Evolutionary conservation across 2,329 filamentous ascomycete genomes (phyloP), one percentile per base, ranked within the genome.

Genomic region (Mycosphaerella sp.): DNA sequence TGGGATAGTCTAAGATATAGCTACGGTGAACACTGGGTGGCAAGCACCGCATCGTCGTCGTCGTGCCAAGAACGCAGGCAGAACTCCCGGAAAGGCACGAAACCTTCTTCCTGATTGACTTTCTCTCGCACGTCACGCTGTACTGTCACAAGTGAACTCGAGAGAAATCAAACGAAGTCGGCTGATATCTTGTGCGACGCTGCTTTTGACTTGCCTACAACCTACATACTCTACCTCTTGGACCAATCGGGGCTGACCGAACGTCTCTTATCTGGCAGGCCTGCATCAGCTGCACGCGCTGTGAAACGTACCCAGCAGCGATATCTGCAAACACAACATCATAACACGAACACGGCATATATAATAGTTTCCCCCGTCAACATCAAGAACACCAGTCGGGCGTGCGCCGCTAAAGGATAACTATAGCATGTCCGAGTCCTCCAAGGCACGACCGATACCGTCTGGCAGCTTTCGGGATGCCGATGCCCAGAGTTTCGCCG

Each of bases 381-480:
- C 30, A 34, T 8, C 30, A 10, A 34, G 30, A n/a, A 34, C 2
- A 5, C 30, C 10, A 34, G 30, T 34, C 9, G 10, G 30, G 30
- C 30, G 30, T 12, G 30, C 10, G 30, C 7, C 21, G 21, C 7
- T 5, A 10, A n/a, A n/a, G 30, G 10, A 10, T 12, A 5, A 13
- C 10, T 1, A 34, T 12, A 48, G 37, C 27, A 49, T 49, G 45
- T 42, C 45, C 12, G 51, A 53, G 40, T 46, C 53, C 17, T 58
- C 56, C 21, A 52, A 54, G 32, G 53, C 57, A 8, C 41, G 57
- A 32, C 55, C 58, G 3, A 58, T 60, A 39, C 58, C 58, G n/a
- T 55, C 55, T 6, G 58, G 50, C 49, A 58, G 56, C 45, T 40
- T 51, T 18, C 49, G 46, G 28, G 54, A 56, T 54, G 42, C 50